phyloP scores from a whole-genome alignment of 1,139 yeast species.

The Diutina catenulata region DNA sequence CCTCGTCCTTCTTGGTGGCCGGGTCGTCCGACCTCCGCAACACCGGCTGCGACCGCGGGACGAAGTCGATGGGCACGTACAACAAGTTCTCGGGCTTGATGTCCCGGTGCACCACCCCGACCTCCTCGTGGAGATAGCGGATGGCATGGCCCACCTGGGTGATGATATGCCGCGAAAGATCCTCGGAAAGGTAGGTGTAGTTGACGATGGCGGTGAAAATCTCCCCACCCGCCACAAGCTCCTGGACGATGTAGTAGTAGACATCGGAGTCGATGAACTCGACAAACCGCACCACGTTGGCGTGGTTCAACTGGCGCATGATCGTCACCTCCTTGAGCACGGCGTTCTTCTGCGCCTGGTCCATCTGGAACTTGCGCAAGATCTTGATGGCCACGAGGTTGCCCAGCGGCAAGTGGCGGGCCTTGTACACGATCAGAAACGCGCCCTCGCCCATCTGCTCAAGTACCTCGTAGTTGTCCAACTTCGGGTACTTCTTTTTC shows the following conservation, averaged over 20 bases:
- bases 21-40: conserved; percentile 37
- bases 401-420: conserved; percentile 25
- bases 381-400: conserved; percentile 28
- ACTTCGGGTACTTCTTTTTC: conserved; percentile 12
- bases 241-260: conserved; percentile 55
- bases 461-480: conserved; percentile 39
- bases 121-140: conserved; percentile 42
- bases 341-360: conserved; percentile 38
- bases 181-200: conserved; percentile 45
- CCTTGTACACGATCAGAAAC: conserved; percentile 78
- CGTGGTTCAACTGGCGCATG: conserved; percentile 42
- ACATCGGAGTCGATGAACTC: conserved; percentile 37
- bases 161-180: conserved; percentile 49
- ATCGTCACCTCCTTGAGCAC: conserved; percentile 48
- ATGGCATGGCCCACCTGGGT: conserved; percentile 38
- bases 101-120: conserved; percentile 46
- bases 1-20: conserved; percentile 38
- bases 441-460: conserved; percentile 79
- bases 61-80: conserved; percentile 51
- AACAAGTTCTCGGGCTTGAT: conserved; percentile 46
- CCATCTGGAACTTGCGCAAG: conserved; percentile 44
- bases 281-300: conserved; percentile 35
- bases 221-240: conserved; percentile 60
- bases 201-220: conserved; percentile 44
- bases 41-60: conserved; percentile 28